Percentiles rank a stretch among this genome's conserved stretches.
Conservation (phyloP, 2,329 filamentous ascomycete genomes). For the Coniochaeta hoffmannii region DNA sequence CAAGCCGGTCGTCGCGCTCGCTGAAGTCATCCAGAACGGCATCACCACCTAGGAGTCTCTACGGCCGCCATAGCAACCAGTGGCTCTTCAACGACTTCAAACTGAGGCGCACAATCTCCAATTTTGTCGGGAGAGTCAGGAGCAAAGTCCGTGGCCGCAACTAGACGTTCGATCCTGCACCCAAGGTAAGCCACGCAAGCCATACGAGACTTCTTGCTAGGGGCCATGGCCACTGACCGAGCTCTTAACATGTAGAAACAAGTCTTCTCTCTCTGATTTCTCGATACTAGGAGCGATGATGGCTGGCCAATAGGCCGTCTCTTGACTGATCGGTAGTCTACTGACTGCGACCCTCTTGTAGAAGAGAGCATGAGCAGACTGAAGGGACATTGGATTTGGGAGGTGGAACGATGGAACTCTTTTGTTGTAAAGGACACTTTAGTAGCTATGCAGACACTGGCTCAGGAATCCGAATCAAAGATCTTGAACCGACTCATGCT, state of each 20-base stretch:
- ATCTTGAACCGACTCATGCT: too few species aligned
- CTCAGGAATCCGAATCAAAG: too few species aligned
- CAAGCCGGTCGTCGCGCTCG: neutral
- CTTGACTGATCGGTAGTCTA: too few species aligned
- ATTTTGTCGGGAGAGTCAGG: neutral
- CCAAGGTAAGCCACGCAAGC: neutral
- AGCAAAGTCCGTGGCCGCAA: neutral
- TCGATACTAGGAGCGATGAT: too few species aligned
- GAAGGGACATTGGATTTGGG: too few species aligned
- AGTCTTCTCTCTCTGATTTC: neutral
- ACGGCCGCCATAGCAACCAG: conserved; percentile 2
- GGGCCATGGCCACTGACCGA: neutral
- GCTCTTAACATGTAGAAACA: neutral
- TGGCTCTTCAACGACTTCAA: conserved; percentile 3
- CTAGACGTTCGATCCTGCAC: neutral
- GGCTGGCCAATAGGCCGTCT: too few species aligned
- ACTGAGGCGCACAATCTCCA: neutral
- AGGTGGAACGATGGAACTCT: too few species aligned
- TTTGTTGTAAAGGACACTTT: too few species aligned
- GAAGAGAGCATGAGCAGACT: too few species aligned
- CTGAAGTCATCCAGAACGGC: neutral
- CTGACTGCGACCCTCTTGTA: too few species aligned
- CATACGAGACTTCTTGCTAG: neutral
- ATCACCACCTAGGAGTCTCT: neutral
- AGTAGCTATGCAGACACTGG: too few species aligned